phyloP scores from a whole-genome alignment of 306 rosid species.

The Sesbania bispinosa region DNA sequence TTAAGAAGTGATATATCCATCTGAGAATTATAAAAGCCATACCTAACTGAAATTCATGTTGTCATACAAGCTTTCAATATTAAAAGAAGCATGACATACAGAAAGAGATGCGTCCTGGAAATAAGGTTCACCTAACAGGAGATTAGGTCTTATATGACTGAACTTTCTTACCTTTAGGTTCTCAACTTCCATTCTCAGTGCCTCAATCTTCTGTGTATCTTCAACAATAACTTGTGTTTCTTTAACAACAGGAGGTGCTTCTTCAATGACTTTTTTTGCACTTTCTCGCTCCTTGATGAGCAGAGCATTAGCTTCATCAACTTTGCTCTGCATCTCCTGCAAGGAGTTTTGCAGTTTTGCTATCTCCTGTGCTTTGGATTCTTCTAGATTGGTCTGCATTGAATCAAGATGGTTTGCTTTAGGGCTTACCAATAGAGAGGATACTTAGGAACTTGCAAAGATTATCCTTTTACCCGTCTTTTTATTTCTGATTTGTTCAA shows the following conservation, averaged over 20 bases:
- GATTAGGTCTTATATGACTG: constrained; percentile 3
- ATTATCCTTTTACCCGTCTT: background rate
- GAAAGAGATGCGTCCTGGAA: constrained; percentile 13
- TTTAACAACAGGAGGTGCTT: constrained; percentile 65
- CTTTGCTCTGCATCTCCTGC: constrained; percentile 67
- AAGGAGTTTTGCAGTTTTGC: constrained; percentile 64
- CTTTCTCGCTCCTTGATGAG: constrained; percentile 62
- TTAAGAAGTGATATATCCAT: background rate
- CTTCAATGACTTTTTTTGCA: constrained; percentile 55
- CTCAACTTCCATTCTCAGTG: constrained; percentile 57
- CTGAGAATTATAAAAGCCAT: background rate
- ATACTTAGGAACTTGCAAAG: constrained; percentile 12
- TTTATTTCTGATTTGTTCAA: constrained; percentile 12
- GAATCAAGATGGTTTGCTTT: constrained; percentile 25
- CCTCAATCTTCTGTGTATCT: constrained; percentile 64
- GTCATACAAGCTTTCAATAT: background rate
- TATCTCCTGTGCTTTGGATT: constrained; percentile 72
- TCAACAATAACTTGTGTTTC: constrained; percentile 78
- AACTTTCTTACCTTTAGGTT: constrained; percentile 58
- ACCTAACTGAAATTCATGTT: constrained; percentile 1
- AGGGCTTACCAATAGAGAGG: constrained; percentile 11
- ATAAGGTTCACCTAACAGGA: constrained; percentile 15
- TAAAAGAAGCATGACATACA: constrained; percentile 11
- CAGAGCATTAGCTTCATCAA: constrained; percentile 65
- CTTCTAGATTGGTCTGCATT: constrained; percentile 81